phyloP scores from a whole-genome alignment of 345 rosid genomes.

The Gossypium arboreum region DNA sequence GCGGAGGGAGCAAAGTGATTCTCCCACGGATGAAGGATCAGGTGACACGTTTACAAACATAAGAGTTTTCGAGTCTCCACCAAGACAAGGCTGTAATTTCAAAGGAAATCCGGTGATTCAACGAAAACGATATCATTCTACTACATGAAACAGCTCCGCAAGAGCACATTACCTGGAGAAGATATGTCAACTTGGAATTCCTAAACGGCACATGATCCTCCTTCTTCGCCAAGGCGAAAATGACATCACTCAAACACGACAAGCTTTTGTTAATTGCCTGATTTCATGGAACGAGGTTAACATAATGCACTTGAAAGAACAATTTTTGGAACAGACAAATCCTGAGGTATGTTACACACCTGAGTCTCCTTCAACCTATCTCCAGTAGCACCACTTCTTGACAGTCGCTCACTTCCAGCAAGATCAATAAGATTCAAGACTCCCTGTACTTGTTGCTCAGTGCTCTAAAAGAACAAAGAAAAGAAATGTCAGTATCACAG shows the following conservation, averaged over 20 bases:
- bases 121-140: no score
- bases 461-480: constrained; percentile 42
- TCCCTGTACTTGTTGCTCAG: constrained; percentile 94
- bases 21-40: constrained; percentile 65
- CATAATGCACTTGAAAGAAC: neutral
- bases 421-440: constrained; percentile 87
- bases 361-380: constrained; percentile 93
- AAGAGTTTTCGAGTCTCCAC: constrained; percentile 83
- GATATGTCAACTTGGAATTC: constrained; percentile 86
- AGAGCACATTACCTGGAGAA: constrained; percentile 64
- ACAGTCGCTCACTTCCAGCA: constrained; percentile 95
- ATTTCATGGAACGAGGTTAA: constrained; percentile 13
- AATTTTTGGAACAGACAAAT: neutral
- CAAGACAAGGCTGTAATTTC: constrained; percentile 71
- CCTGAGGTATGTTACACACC: constrained; percentile 28
- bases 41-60: constrained; percentile 90
- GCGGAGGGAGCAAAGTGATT: constrained; percentile 78
- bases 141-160: constrained; percentile 24
- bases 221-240: constrained; percentile 87
- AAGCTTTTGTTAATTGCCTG: constrained; percentile 95
- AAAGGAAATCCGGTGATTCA: neutral
- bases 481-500: constrained; percentile 6
- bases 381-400: constrained; percentile 88
- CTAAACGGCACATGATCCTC: constrained; percentile 94
- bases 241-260: constrained; percentile 77